Base-by-base conservation (phyloP, 169 alveolate species). In the Miamiensis avidus region DNA sequence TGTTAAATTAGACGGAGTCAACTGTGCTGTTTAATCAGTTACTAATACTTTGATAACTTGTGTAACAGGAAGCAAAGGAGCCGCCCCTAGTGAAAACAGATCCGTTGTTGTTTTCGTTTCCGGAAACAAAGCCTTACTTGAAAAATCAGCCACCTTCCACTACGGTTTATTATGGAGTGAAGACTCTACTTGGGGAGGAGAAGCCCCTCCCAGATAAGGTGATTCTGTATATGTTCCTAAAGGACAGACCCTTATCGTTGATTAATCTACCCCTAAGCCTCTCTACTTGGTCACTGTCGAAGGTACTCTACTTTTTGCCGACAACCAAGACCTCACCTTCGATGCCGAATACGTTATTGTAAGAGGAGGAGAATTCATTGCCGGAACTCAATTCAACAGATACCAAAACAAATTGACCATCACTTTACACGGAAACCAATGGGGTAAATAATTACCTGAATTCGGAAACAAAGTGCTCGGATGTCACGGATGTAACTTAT, bases 111-210 rank as follows among this genome's bases (percentile, higher is more conserved):
- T 49, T 49, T 49, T 11, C 20, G 69, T 49, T 49, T 11, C 4
- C 69, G 69, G 69, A 49, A 49, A 49, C 20, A 49, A 49, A 49
- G 4, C 69, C 20, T 4, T 49, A 11, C 26, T 49, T 49, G 20
- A 20, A 49, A 20, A 4, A 4, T 4, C 26, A 49, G 69, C 69
- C 20, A 11, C 20, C 69, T 90, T 85, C 87, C 34, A 74, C 0
- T 94, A 94, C 82, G 92, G 90, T 31, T 86, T 85, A 74, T 65
- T 64, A 25, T 94, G 97, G 97, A 82, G 92, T 1, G 90, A 83
- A n/a, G 64, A 33, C 25, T 87, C 75, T n/a, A 93, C 97, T 26
- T 95, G 97, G 97, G 94, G 95, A 1, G 94, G 95, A 29, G 94
- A 91, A 75, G 91, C 88, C 73, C 83, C 90, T 30, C 97, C 97